A percentile compares a stretch with the other conserved stretches of the same genome.
Evolutionary conservation across 2,329 filamentous ascomycete species (phyloP).

Genomic region (Colletotrichum karsti): DNA sequence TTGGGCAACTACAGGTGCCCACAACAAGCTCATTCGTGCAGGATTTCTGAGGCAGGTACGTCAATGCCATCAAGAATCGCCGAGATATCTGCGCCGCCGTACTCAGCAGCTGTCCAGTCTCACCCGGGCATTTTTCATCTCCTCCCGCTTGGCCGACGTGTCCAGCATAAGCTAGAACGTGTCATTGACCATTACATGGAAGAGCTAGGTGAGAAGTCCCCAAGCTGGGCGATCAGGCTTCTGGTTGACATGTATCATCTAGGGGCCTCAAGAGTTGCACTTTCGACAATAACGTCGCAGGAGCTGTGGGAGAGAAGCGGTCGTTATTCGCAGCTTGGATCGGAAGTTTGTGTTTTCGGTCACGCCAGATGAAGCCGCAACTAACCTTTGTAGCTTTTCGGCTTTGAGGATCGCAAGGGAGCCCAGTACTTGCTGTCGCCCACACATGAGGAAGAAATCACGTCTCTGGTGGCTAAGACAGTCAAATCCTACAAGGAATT

Average conservation of each 20-base stretch:
- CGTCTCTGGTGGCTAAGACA: conserved; percentile 75
- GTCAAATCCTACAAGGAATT: conserved; percentile 86
- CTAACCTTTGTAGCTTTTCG: conserved; percentile 71
- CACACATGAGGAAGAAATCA: conserved; percentile 98
- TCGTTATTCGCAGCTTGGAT: conserved; percentile 48
- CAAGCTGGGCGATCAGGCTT: neutral
- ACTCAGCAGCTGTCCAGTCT: conserved; percentile 57
- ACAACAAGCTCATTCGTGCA: conserved; percentile 73
- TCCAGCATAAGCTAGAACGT: conserved; percentile 87
- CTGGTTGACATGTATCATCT: conserved; percentile 30
- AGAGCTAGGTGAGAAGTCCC: conserved; percentile 62
- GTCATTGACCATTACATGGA: conserved; percentile 92
- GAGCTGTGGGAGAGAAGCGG: conserved; percentile 85
- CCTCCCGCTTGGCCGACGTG: conserved; percentile 84
- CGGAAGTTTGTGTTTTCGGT: neutral
- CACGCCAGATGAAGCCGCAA: neutral
- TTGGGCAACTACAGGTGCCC: conserved; percentile 59
- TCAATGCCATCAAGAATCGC: neutral
- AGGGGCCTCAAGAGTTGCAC: conserved; percentile 81
- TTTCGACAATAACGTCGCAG: conserved; percentile 88
- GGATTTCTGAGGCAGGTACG: conserved; percentile 78
- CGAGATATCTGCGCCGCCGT: neutral
- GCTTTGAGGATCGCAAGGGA: conserved; percentile 81
- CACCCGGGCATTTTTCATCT: conserved; percentile 93
- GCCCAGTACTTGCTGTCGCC: conserved; percentile 81